Evolutionary conservation across 306 rosid genomes (phyloP), one percentile per base, ranked within the genome.

Genomic region (Cucurbita pepo): DNA sequence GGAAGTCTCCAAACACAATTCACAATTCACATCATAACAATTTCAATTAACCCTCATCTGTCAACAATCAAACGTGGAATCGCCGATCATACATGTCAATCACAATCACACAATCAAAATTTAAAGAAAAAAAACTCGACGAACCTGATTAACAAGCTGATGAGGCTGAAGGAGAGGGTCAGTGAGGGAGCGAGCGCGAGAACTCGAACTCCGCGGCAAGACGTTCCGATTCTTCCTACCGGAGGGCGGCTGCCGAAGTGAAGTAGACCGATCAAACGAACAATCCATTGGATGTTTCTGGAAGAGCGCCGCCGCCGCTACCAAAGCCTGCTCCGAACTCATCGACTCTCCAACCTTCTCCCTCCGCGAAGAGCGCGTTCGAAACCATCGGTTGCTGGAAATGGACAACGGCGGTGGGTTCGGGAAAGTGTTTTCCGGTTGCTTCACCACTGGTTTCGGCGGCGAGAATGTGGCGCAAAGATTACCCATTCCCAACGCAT

Each of bases 151-250:
- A 71, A 84, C 83, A 52, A 94, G 95, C 78, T 89, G 96, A 13
- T 91, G 99, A 48, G 99, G 97, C 59, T 84, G 99, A 4, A 94
- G 86, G 41, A 89, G 80, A 74, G 99, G 91, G 57, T 94, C 99
- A 44, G 97, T 69, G 44, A 89, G 87, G 0, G 99, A 89, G 67
- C 97, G 85, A 2, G 97, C 79, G 14, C 97, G 88, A 4, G 99
- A 82, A 72, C 99, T 94, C 0, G 97, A 90, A 82, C 97, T 91
- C 43, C 99, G 77, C 0, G 99, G 91, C 80, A 94, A 80, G 19
- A 77, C 54, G 79, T 74, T 41, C 8, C 36, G 30, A 10, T 43
- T 63, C 81, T 79, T 89, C 80, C 86, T 94, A 6, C 40, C 54
- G 3, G 85, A 87, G 53, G 85, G 81, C 12, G 95, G 83, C 71